A percentile compares a stretch with the other conserved stretches of the same genome.
Evolutionary conservation across 139 green algal genomes (phyloP).

Genomic region (Volvox reticuliferus): DNA sequence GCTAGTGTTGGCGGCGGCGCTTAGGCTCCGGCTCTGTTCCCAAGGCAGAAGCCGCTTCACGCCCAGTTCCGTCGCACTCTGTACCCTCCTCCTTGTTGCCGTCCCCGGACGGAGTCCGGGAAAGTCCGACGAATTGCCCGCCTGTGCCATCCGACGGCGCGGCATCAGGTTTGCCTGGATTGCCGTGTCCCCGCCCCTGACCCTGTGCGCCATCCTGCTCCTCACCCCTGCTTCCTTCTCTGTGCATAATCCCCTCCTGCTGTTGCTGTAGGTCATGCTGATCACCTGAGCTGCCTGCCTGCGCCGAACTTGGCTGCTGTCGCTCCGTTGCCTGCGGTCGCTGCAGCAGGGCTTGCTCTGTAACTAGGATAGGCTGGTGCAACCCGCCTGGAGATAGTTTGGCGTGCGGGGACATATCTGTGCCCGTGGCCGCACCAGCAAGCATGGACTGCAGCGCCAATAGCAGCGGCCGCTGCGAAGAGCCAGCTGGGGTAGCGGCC

Average conservation of each 20-base stretch:
- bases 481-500: background rate
- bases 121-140: background rate
- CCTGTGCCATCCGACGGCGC: background rate
- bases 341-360: background rate
- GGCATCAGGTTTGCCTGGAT: background rate
- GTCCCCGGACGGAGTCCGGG: too few species aligned
- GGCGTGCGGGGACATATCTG: too few species aligned
- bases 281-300: background rate
- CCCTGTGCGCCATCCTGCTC: background rate
- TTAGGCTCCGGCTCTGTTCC: background rate
- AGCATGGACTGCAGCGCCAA: slow-evolving; percentile 32
- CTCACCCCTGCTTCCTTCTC: background rate
- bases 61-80: background rate
- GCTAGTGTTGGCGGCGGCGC: background rate
- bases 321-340: background rate
- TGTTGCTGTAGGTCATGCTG: background rate
- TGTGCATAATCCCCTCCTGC: background rate
- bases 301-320: slow-evolving; percentile 15
- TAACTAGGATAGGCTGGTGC: background rate
- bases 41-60: background rate
- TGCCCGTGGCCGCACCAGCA: background rate
- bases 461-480: slow-evolving; percentile 34
- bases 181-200: background rate
- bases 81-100: background rate
- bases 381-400: background rate